Conservation (phyloP, 805 yeast species). For the Sugiyamaella marilandica region DNA sequence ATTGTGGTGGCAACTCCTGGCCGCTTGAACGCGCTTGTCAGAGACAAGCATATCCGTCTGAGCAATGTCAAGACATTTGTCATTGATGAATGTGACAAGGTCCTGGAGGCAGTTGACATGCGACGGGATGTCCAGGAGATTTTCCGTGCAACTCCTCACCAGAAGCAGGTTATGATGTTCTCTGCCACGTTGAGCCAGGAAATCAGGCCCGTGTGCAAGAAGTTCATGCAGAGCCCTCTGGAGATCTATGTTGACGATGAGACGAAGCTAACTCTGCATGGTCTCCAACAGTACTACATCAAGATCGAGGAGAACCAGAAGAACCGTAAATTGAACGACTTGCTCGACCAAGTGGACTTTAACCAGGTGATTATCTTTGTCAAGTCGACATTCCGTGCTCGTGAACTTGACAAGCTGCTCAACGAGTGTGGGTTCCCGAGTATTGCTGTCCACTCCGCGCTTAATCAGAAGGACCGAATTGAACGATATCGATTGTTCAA, state of each 20-base stretch:
- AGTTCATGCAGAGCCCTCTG: conserved; percentile 96
- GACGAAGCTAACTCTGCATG: conserved; percentile 94
- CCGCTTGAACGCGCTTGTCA: conserved; percentile 88
- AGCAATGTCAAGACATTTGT: conserved; percentile 90
- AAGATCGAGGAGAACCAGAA: conserved; percentile 87
- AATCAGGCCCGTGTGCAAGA: conserved; percentile 93
- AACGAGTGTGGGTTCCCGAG: conserved; percentile 95
- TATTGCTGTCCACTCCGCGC: conserved; percentile 91
- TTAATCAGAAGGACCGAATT: conserved; percentile 97
- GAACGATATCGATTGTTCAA: conserved; percentile 93
- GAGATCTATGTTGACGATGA: conserved; percentile 98
- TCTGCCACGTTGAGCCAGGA: conserved; percentile 93
- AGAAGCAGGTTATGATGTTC: conserved; percentile 99
- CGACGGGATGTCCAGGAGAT: conserved; percentile 98
- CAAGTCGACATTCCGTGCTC: conserved; percentile 84
- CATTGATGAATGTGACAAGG: conserved; percentile 98
- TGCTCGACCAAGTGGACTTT: conserved; percentile 90
- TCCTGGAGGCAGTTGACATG: conserved; percentile 86
- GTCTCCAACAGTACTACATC: conserved; percentile 93
- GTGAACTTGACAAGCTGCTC: conserved; percentile 81
- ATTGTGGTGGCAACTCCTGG: conserved; percentile 98
- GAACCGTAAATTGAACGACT: conserved; percentile 86
- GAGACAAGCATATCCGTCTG: conserved; percentile 83
- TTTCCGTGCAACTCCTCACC: conserved; percentile 95
- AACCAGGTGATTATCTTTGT: conserved; percentile 98